Percentiles rank a stretch among this genome's conserved stretches.
Conservation (phyloP, 371 early-diverging fungal species). For the Zychaea mexicana region DNA sequence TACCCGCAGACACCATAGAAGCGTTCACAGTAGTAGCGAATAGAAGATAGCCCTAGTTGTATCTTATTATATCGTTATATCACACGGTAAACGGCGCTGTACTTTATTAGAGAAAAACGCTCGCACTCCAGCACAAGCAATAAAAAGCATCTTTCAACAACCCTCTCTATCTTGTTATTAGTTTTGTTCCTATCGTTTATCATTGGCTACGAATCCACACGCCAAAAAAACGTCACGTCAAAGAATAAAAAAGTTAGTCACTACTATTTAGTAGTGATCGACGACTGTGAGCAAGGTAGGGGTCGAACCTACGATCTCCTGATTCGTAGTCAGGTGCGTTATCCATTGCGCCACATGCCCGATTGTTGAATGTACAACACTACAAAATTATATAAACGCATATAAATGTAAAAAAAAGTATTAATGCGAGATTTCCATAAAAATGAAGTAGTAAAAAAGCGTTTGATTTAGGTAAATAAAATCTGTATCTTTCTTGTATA, state of each 20-base stretch:
- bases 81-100: too few relatives aligned
- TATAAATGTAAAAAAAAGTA: background rate
- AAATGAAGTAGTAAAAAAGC: too few relatives aligned
- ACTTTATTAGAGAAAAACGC: too few relatives aligned
- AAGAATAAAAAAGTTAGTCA: background rate
- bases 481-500: too few relatives aligned
- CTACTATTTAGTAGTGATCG: background rate
- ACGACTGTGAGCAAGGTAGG: conserved; percentile 16
- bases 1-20: too few relatives aligned
- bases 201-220: background rate
- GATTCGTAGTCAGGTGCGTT: conserved; percentile 33
- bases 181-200: too few relatives aligned
- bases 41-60: too few relatives aligned
- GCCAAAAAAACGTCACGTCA: background rate
- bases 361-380: background rate
- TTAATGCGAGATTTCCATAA: too few relatives aligned
- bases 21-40: too few relatives aligned
- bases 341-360: conserved; percentile 27
- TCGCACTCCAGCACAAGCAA: background rate
- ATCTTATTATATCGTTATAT: too few relatives aligned
- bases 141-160: background rate
- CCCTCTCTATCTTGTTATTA: background rate
- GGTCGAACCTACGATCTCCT: conserved; percentile 32
- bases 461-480: too few relatives aligned
- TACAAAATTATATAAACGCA: background rate